A percentile compares a stretch with the other conserved stretches of the same genome.
Conservation (phyloP, 2,329 filamentous ascomycete genomes). For the Erysiphe neolycopersici region DNA sequence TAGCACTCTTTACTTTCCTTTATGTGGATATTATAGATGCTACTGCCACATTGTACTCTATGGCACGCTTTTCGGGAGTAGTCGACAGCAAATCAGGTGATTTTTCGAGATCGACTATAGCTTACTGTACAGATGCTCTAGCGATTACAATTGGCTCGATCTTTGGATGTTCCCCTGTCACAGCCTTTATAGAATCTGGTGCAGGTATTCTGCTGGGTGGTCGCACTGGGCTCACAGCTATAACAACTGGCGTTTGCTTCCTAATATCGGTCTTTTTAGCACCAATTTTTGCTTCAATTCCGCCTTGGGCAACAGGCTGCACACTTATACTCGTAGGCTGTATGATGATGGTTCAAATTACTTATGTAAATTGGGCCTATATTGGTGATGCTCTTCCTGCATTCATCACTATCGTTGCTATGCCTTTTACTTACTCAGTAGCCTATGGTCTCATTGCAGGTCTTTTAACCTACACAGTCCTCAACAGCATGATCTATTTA, state of each 20-base stretch:
- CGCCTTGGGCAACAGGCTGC: slow-evolving; percentile 52
- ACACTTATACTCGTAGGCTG: slow-evolving; percentile 48
- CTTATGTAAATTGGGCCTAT: slow-evolving; percentile 50
- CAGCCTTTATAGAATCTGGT: slow-evolving; percentile 49
- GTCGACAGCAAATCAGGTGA: slow-evolving; percentile 43
- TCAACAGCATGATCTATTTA: slow-evolving; percentile 25
- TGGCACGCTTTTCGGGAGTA: slow-evolving; percentile 47
- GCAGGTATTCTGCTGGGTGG: slow-evolving; percentile 54
- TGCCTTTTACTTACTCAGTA: slow-evolving; percentile 56
- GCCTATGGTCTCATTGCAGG: slow-evolving; percentile 50
- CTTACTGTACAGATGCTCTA: slow-evolving; percentile 45
- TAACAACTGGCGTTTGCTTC: slow-evolving; percentile 43
- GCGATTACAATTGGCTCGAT: slow-evolving; percentile 46
- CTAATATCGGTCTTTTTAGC: slow-evolving; percentile 48
- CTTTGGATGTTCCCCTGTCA: slow-evolving; percentile 43
- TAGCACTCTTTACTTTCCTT: slow-evolving; percentile 51
- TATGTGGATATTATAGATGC: slow-evolving; percentile 61
- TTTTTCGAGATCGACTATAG: slow-evolving; percentile 62
- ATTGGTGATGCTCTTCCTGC: slow-evolving; percentile 51
- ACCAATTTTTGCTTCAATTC: slow-evolving; percentile 50
- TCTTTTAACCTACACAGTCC: slow-evolving; percentile 25
- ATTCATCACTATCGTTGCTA: slow-evolving; percentile 47
- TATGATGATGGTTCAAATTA: slow-evolving; percentile 52
- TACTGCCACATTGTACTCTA: slow-evolving; percentile 55
- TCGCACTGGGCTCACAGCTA: slow-evolving; percentile 43